phyloP scores from a whole-genome alignment of 2,329 filamentous ascomycete genomes.

The Rhinocladiella mackenziei region DNA sequence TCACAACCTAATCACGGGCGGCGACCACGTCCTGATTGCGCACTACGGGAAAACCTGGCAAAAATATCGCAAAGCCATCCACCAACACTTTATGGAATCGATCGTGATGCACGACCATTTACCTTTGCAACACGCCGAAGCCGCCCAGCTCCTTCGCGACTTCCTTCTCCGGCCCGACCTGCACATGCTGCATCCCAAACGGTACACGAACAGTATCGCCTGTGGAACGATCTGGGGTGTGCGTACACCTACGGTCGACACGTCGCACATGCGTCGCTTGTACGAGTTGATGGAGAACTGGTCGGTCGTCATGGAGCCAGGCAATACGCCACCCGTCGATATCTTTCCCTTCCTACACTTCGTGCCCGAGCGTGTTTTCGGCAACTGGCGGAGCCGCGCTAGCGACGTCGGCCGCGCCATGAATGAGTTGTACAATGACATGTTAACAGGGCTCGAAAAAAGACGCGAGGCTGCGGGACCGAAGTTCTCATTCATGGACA shows the following conservation, averaged over 20 bases:
- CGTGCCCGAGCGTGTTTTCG: conserved; percentile 42
- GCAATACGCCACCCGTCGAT: conserved; percentile 50
- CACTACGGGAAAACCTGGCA: conserved; percentile 47
- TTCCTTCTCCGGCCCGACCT: conserved; percentile 40
- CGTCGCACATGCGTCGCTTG: conserved; percentile 38
- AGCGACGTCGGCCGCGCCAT: conserved; percentile 40
- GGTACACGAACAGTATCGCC: conserved; percentile 50
- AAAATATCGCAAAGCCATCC: conserved; percentile 44
- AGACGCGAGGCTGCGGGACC: conserved; percentile 32
- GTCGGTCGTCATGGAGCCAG: conserved; percentile 46
- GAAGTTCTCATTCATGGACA: conserved; percentile 39
- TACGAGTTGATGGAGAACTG: conserved; percentile 45
- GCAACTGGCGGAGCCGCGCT: conserved; percentile 40
- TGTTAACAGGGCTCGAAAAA: conserved; percentile 34
- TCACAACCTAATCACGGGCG: conserved; percentile 42
- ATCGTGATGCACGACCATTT: conserved; percentile 41
- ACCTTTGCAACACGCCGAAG: conserved; percentile 47
- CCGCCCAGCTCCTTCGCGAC: conserved; percentile 47
- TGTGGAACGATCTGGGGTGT: conserved; percentile 36
- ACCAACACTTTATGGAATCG: conserved; percentile 46
- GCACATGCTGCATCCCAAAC: conserved; percentile 48
- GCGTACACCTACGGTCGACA: conserved; percentile 34
- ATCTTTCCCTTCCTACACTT: conserved; percentile 44
- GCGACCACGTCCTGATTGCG: conserved; percentile 49
- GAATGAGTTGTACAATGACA: conserved; percentile 40